Percentiles rank a stretch among this genome's conserved stretches.
phyloP scores from a whole-genome alignment of 306 rosid species.

The Trifolium dubium region DNA sequence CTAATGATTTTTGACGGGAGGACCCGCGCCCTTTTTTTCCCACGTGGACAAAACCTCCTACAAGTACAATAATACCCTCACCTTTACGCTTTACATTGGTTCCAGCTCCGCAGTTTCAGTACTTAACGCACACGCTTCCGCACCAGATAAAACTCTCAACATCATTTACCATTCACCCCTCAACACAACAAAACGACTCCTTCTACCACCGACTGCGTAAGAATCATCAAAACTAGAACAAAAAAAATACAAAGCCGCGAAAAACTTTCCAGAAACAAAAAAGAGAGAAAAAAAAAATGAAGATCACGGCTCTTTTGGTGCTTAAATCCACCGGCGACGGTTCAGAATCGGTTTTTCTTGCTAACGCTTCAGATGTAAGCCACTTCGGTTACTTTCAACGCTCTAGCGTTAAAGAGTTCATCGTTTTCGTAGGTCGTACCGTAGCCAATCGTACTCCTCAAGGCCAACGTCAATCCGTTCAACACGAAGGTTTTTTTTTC shows the following conservation, averaged over 20 bases:
- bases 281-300: conserved; percentile 59
- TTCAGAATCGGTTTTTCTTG: conserved; percentile 80
- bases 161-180: conserved; percentile 2
- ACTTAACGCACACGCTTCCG: neutral
- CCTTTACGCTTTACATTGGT: neutral
- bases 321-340: conserved; percentile 86
- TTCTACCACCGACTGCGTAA: conserved; percentile 17
- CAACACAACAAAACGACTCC: neutral
- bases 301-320: conserved; percentile 89
- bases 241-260: conserved; percentile 21
- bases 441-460: conserved; percentile 91
- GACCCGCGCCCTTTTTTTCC: too few species aligned
- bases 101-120: conserved; percentile 15
- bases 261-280: neutral
- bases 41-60: too few species aligned
- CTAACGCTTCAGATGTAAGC: conserved; percentile 73
- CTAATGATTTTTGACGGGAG: too few species aligned
- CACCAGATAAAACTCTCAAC: neutral
- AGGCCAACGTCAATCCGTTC: conserved; percentile 93
- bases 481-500: conserved; percentile 75
- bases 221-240: conserved; percentile 12
- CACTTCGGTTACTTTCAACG: conserved; percentile 94
- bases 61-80: conserved; percentile 3
- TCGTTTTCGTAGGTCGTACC: conserved; percentile 91
- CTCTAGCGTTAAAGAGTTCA: conserved; percentile 86